Conservation (phyloP, 306 rosid species). For the Purshia tridentata region DNA sequence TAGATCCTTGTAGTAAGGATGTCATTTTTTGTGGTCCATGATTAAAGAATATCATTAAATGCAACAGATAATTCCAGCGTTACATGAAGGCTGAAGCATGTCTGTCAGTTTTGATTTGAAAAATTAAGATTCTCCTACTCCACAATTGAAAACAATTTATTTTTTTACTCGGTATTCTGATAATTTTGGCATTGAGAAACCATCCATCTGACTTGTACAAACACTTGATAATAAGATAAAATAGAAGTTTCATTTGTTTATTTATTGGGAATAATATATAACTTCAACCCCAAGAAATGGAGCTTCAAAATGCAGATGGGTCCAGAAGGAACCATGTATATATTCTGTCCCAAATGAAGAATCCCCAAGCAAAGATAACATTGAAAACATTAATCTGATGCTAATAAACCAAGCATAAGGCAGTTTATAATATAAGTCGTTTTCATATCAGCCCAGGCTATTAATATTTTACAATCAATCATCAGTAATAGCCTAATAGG, state of each 20-base stretch:
- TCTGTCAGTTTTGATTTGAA: constrained; percentile 61
- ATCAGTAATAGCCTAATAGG: neutral
- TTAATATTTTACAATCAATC: neutral
- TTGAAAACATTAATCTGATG: constrained; percentile 1
- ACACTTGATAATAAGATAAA: constrained; percentile 58
- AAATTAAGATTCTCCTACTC: constrained; percentile 25
- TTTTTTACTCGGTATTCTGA: constrained; percentile 24
- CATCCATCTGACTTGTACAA: constrained; percentile 39
- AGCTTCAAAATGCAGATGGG: constrained; percentile 31
- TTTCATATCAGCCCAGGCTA: neutral
- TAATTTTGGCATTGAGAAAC: constrained; percentile 40
- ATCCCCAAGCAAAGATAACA: constrained; percentile 20
- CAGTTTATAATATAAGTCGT: neutral
- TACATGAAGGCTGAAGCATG: constrained; percentile 72
- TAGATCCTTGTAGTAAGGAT: constrained; percentile 36
- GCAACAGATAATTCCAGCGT: constrained; percentile 37
- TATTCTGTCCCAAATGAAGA: constrained; percentile 35
- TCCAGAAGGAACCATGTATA: constrained; percentile 47
- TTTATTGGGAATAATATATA: constrained; percentile 36
- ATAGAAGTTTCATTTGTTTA: constrained; percentile 80
- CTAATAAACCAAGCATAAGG: constrained; percentile 20
- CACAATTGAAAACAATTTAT: constrained; percentile 17
- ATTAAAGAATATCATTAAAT: constrained; percentile 30
- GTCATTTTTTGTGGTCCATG: constrained; percentile 42
- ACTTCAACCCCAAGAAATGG: constrained; percentile 20